Evolutionary conservation across 176 grass and related monocot species (phyloP), one percentile per base, ranked within the genome.

Genomic region (Triticum timopheevii): DNA sequence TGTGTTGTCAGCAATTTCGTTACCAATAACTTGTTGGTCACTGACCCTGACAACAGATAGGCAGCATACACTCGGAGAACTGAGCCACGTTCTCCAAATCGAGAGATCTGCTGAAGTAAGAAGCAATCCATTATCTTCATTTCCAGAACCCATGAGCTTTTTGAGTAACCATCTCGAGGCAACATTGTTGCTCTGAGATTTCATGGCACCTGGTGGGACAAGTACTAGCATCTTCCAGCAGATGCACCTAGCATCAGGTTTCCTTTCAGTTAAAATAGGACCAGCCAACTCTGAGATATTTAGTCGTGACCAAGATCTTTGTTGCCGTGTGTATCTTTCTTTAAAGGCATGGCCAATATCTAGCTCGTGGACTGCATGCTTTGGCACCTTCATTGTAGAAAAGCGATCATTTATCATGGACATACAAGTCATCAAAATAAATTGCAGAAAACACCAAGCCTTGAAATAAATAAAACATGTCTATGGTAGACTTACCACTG

Each of bases 181-280:
- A 20, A 73, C 79, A 71, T 45, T 52, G 82, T 88, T 80, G 39
- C 64, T 75, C 79, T 83, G 59, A 22, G 73, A 62, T 73, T 76
- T 73, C 66, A 84, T 77, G 72, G 81, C 69, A 67, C 80, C 74
- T 23, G 79, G 79, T 45, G 88, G 92, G 23, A 93, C 73, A 81
- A 92, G 75, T 64, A 96, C 42, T 78, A 99, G 80, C 34, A 96
- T 82, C 85, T 99, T 99, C 89, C 94, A 99, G 83, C 94, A 96
- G 80, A 96, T 74, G 82, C 94, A 99, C 84, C 86, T 93, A 24
- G 85, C 89, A 87, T 90, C 72, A 75, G 92, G 85, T 42, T 94
- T 96, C 76, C 64, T 87, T 87, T 88, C 92, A 77, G 79, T 74
- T 94, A 99, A 88, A 88, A 99, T 85, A 71, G 94, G 94, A 24